Percentiles rank a stretch among this genome's conserved stretches.
These are phyloP conservation scores for Fraxinus floribunda DNA, from an alignment of 305 asterid species.

Conservation along the genomic window DNA sequence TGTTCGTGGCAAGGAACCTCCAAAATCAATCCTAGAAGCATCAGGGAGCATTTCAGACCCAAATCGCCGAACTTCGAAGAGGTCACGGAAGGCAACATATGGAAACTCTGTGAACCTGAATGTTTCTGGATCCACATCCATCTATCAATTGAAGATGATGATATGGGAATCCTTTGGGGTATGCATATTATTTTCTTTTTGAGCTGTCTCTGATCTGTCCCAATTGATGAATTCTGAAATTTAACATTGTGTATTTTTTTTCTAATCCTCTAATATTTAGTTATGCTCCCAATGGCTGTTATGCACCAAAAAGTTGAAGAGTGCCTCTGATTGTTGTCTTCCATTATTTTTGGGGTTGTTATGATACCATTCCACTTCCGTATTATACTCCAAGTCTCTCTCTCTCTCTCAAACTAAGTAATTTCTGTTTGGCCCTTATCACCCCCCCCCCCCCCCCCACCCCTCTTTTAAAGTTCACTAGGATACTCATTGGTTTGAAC, in stretches of 20 bases:
- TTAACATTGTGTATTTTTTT: neutral
- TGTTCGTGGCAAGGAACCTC: constrained; percentile 89
- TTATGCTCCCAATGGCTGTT: neutral
- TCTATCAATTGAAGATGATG: constrained; percentile 97
- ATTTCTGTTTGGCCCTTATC: neutral
- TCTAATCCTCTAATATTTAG: neutral
- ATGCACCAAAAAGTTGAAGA: neutral
- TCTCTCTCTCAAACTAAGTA: neutral
- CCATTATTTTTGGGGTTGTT: neutral
- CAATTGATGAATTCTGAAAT: neutral
- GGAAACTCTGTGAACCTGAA: constrained; percentile 84
- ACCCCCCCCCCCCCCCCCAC: neutral
- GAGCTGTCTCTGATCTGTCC: neutral
- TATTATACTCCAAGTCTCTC: neutral
- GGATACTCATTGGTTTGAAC: neutral
- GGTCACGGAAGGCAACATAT: constrained; percentile 77
- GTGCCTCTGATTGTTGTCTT: neutral
- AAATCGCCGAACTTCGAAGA: constrained; percentile 88
- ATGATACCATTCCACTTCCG: neutral
- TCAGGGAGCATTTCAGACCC: constrained; percentile 61
- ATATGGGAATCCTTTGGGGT: constrained; percentile 99
- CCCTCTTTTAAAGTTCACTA: neutral
- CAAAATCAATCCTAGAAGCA: constrained; percentile 85
- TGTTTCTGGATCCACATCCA: constrained; percentile 82
- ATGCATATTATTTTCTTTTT: constrained; percentile 24